Evolutionary conservation across 2,329 filamentous ascomycete species (phyloP).

Genomic region (Pseudocercospora musae): DNA sequence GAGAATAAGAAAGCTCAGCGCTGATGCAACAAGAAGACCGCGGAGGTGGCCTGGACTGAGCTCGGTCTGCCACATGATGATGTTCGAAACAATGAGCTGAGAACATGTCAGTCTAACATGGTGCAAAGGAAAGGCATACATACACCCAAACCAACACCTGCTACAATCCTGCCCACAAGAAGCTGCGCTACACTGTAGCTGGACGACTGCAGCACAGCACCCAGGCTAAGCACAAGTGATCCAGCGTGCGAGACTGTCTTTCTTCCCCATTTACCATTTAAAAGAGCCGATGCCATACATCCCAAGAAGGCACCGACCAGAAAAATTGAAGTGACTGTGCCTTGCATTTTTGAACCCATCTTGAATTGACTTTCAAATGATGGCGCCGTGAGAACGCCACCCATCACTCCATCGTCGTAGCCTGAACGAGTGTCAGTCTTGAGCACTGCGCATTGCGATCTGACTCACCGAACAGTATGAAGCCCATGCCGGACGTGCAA

Average conservation of each 20-base stretch:
- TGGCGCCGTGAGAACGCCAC: background rate
- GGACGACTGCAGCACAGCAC: slow-evolving; percentile 6
- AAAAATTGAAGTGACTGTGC: slow-evolving; percentile 3
- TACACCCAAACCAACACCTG: background rate
- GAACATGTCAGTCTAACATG: background rate
- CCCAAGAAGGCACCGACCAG: slow-evolving; percentile 3
- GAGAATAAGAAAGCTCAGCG: slow-evolving; percentile 6
- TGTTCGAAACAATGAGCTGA: slow-evolving; percentile 2
- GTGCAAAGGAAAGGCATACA: background rate
- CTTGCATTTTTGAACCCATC: background rate
- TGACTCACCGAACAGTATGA: background rate
- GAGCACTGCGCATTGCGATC: background rate
- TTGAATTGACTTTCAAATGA: background rate
- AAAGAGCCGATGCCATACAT: slow-evolving; percentile 1
- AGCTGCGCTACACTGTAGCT: slow-evolving; percentile 10
- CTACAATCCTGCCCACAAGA: slow-evolving; percentile 8
- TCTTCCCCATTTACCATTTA: slow-evolving; percentile 5
- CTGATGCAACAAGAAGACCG: slow-evolving; percentile 6
- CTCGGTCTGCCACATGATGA: slow-evolving; percentile 14
- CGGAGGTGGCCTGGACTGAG: slow-evolving; percentile 5
- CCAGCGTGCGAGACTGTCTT: slow-evolving; percentile 6
- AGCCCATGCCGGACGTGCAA: background rate
- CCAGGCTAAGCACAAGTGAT: slow-evolving; percentile 5
- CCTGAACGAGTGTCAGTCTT: background rate
- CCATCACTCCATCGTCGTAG: background rate